Conservation (phyloP, 1,284 basidiomycete genomes). For the Ustilago hordei region DNA sequence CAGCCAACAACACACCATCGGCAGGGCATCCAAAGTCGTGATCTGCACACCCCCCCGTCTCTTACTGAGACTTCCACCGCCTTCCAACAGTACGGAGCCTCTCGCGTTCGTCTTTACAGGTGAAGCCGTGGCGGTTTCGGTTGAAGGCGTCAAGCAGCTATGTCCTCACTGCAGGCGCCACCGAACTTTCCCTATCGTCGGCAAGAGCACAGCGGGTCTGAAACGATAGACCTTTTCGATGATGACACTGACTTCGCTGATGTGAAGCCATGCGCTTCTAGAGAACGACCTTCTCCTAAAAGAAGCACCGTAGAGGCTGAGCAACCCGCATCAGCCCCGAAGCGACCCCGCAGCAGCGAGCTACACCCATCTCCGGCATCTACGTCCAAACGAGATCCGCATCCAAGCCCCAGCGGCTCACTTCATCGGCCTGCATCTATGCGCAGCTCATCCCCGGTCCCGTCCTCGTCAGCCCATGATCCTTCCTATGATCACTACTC, state of each 20-base stretch:
- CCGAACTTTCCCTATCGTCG: conserved; percentile 13
- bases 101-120: neutral
- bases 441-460: neutral
- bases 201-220: conserved; percentile 12
- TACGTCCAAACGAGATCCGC: conserved; percentile 9
- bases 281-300: conserved; percentile 22
- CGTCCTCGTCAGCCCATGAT: neutral
- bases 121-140: neutral
- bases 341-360: conserved; percentile 4
- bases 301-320: neutral
- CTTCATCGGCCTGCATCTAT: neutral
- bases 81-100: neutral
- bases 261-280: neutral
- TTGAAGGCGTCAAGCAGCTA: neutral
- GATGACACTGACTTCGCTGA: conserved; percentile 16
- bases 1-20: neutral
- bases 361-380: neutral
- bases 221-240: conserved; percentile 32
- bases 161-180: neutral
- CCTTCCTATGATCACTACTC: conserved; percentile 2
- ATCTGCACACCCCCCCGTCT: neutral
- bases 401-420: conserved; percentile 20
- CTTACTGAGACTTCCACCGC: neutral
- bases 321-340: conserved; percentile 1
- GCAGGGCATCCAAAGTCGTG: neutral